Evolutionary conservation across 83 land plant species (phyloP), one percentile per base, ranked within the genome.

Genomic region (Thuja plicata): DNA sequence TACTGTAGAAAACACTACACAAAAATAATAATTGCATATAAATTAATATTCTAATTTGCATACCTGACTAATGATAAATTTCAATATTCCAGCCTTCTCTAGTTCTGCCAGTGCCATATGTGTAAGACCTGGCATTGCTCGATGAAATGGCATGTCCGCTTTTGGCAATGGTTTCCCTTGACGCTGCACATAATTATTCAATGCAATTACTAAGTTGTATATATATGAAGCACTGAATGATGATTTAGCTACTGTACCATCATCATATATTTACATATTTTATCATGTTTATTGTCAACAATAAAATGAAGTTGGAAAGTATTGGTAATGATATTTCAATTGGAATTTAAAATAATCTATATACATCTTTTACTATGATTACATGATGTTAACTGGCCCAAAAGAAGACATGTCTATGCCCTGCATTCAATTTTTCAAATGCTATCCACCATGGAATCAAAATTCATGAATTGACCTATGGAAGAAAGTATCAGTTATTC

Each of bases 11-110:
- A 38, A 71, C 15, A 54, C 19, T 54, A 38, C 71, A 35, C 55
- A 83, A 40, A 86, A 60, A 27, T 8, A 40, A n/a, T 55, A 88
- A 55, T 16, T 82, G 21, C 71, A 54, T 16, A 35, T 24, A 11
- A 40, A 78, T 40, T 40, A 70, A 45, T 10, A 77, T 34, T 70
- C 34, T 46, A 77, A 46, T 48, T 45, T 83, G 11, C 48, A 88
- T 87, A 97, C 99, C 99, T 98, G 99, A 90, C 99, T 97, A 55
- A 98, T 95, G 77, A 98, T 87, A 91, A 96, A 98, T 92, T 97
- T 97, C 88, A 98, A 90, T 40, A 97, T 92, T 41, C 97, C 97
- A 90, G 91, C 94, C 77, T 91, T 96, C 91, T 96, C 95, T 81
- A 98, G 90, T 85, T 94, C 94, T 81, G 96, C 97, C 87, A 98